Base-by-base conservation (phyloP, 495 filamentous ascomycete species). In the Astrocystis sublimbata region DNA sequence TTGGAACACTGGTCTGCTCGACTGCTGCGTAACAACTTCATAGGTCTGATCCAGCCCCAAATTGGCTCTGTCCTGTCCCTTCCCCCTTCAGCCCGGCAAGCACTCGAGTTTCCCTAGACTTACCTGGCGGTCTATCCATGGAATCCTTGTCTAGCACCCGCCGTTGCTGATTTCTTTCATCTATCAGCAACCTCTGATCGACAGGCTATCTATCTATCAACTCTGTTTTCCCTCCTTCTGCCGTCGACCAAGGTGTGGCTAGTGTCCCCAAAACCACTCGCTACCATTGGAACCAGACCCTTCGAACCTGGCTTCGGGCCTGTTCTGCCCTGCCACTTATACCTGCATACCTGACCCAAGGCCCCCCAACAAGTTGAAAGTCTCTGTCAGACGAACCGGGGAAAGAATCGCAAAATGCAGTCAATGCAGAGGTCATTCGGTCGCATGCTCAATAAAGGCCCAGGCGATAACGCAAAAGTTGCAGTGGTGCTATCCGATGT, bases 381-480 rank as follows among this genome's bases (percentile, higher is more conserved):
- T 33, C 30, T 26, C 17, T 15, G 33, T 19, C 46, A 51, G 46
- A 30, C 45, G n/a, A 15, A 26, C 5, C 26, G 23, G 9, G 7
- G 26, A 15, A 53, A 4, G 78, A 85, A 31, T 42, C 17, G 4
- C n/a, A 42, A 62, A 17, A 96, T 96, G 92, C 88, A 93, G 79
- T 85, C 84, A 38, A 83, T 96, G 78, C 86, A 92, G 68, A 77
- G 90, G 56, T 85, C 86, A 60, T 88, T 94, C 65, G 90, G 88
- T 55, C 86, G 83, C 63, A 81, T 92, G 65, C 83, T 86, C 78
- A 86, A 82, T 65, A 85, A 78, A 68, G 79, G 87, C 42, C 84
- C 86, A 3, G 90, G 88, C 35, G 88, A 96, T 72, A 89, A 92
- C 68, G 88, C 86, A 58, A 87, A 92, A 66, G 87, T 96, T 23